Evolutionary conservation across 495 filamentous ascomycete species (phyloP), one percentile per base, ranked within the genome.

Genomic region (Astrocystis sublimbata): DNA sequence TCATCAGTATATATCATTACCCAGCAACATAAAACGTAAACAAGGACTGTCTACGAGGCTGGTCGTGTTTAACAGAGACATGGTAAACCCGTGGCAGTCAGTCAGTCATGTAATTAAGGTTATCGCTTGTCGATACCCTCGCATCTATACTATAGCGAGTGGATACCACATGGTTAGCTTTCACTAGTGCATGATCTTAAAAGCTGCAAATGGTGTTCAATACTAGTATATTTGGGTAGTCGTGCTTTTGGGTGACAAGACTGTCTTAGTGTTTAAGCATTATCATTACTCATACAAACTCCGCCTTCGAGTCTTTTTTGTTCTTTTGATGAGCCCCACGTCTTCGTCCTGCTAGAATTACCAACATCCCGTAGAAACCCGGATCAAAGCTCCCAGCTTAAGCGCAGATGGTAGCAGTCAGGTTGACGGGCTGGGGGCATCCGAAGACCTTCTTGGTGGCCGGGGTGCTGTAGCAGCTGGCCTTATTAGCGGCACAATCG

Each of bases 371-470:
- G 46, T n/a, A 3, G 6, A n/a, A 49, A 49, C 46, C 28, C 24
- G 26, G 13, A 15, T 49, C 15, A 15, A 49, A 7, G 2, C 9
- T n/a, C 24, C 45, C 13, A 1, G 30, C 33, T 30, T 60, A 62
- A 24, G 50, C 63, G 38, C 63, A 65, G 33, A 65, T 35, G 35
- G 60, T 54, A 26, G 53, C 52, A 13, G 59, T 53, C n/a, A 71
- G 54, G 35, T 67, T 54, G 3, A 69, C 69, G 31, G 69, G 69
- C 31, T 69, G 50, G 4, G 69, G 69, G 69, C 69, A 71, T 30
- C 64, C 64, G 60, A 65, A 69, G 28, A 69, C 64, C 59, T 67
- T 71, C 64, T 66, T 71, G 3, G 17, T 5, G 0, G 45, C 51
- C 0, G 70, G 65, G 6, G 58, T 64, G 63, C 65, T 68, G 57